phyloP scores from a whole-genome alignment of 768 basidiomycete genomes.

The Sarcomyxa edulis region DNA sequence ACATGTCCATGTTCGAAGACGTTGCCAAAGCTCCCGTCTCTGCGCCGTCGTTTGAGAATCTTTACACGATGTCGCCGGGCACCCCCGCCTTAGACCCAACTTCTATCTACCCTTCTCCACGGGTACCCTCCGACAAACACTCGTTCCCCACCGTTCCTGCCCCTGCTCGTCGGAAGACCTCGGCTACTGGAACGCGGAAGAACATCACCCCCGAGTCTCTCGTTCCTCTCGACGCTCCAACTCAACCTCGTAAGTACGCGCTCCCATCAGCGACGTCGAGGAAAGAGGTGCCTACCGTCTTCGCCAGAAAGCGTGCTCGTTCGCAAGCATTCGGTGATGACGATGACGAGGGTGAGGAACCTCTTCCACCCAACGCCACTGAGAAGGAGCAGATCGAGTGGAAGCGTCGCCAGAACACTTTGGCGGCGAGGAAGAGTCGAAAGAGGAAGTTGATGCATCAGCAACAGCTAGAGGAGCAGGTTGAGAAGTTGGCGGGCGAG shows the following conservation, averaged over 20 bases:
- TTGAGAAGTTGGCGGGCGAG: constrained; percentile 51
- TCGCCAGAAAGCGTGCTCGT: constrained; percentile 57
- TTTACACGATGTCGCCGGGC: constrained; percentile 9
- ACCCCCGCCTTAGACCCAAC: constrained; percentile 6
- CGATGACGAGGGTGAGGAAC: constrained; percentile 40
- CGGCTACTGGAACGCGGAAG: constrained; percentile 67
- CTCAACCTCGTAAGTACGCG: constrained; percentile 70
- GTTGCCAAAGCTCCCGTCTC: neutral
- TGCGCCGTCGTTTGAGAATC: neutral
- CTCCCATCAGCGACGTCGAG: constrained; percentile 72
- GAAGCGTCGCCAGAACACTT: constrained; percentile 80
- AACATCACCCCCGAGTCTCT: constrained; percentile 61
- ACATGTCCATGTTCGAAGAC: constrained; percentile 19
- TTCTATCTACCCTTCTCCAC: constrained; percentile 8
- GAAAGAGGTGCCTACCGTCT: constrained; percentile 72
- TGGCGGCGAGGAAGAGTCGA: constrained; percentile 81
- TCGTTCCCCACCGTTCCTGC: constrained; percentile 5
- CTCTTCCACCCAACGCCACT: constrained; percentile 36
- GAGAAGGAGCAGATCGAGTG: constrained; percentile 67
- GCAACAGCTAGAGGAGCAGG: constrained; percentile 53
- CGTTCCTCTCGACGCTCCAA: constrained; percentile 73
- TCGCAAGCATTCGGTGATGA: constrained; percentile 41
- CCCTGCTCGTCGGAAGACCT: constrained; percentile 24
- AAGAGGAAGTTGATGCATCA: constrained; percentile 71
- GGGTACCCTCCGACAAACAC: neutral